These are phyloP conservation scores for Diaporthe vexans DNA, from an alignment of 2,329 filamentous ascomycete species.

Conservation along the genomic window DNA sequence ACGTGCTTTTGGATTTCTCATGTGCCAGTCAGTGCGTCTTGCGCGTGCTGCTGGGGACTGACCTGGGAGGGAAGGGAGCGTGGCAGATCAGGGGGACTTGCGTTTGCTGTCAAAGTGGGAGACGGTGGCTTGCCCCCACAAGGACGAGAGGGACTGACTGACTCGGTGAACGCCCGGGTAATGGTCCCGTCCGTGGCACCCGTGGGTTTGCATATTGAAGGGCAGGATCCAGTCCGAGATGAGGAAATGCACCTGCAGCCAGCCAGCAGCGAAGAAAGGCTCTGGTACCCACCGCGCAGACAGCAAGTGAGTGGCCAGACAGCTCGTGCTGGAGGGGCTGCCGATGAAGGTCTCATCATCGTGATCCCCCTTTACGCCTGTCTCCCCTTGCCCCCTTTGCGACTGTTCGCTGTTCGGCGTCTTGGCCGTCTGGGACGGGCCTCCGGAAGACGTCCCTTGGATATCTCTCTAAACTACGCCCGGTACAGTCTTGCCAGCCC, in stretches of 20 bases:
- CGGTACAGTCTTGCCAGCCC: neutral
- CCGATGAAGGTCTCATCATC: neutral
- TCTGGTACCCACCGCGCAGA: neutral
- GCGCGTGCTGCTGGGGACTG: neutral
- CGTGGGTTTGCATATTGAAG: neutral
- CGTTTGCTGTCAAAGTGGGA: conserved; percentile 18
- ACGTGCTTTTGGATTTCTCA: neutral
- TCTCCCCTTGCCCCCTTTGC: neutral
- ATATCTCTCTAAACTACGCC: neutral
- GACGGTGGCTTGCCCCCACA: neutral
- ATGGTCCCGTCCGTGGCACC: conserved; percentile 11
- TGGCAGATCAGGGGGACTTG: conserved; percentile 23
- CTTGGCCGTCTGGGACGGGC: conserved; percentile 19
- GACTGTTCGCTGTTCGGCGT: conserved; percentile 4
- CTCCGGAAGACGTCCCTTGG: neutral
- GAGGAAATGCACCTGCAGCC: conserved; percentile 25
- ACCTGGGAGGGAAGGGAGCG: neutral
- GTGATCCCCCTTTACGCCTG: neutral
- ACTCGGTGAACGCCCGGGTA: conserved; percentile 25
- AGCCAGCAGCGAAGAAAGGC: neutral
- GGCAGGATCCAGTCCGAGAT: conserved; percentile 25
- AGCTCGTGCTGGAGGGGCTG: neutral
- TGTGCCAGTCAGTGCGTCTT: neutral
- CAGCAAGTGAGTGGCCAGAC: conserved; percentile 4
- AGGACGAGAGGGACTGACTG: conserved; percentile 2